Evolutionary conservation across 2,329 filamentous ascomycete species (phyloP), one percentile per base, ranked within the genome.

Genomic region (Ophiostoma sp.): DNA sequence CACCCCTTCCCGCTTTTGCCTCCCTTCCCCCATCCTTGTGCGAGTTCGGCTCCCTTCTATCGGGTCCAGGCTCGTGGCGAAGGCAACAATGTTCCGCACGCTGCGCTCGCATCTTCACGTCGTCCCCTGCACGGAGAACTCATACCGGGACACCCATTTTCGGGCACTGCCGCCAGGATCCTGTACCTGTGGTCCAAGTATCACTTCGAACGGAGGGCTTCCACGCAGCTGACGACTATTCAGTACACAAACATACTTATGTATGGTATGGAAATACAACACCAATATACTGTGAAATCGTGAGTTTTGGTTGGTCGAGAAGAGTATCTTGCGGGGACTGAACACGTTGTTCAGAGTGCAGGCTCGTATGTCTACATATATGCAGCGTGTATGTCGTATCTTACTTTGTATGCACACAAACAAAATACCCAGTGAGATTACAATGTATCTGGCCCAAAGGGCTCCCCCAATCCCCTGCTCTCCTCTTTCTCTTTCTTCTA

Each of bases 11-110:
- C 25, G 39, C 50, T 25, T 70, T 59, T 57, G 28, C 48, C 68
- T 55, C 5, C 6, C 8, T 8, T n/a, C 33, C 55, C 42, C 48
- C n/a, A 39, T 52, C 33, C 42, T 70, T 72, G 72, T 72, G 70
- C 33, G 70, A 72, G 69, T 69, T 76, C 75, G 75, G 75, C 74
- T 76, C 75, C 75, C 74, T 71, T 72, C 71, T 73, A 71, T 76
- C 74, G 75, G 74, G 74, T 74, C 70, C 55, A 68, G 39, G 69
- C 69, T 69, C 68, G 31, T 70, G 52, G 52, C 50, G 52, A 5
- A 31, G 42, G n/a, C 66, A 59, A 25, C 28, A n/a, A 31, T 57
- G 50, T 42, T 72, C 61, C 31, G 59, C 31, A 72, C n/a, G 42
- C 42, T 48, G 42, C 42, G 19, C 17, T 36, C 33, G 59, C 25